Base-by-base conservation (phyloP, 192 early-diverging fungal genomes). In the Coemansia sp. region DNA sequence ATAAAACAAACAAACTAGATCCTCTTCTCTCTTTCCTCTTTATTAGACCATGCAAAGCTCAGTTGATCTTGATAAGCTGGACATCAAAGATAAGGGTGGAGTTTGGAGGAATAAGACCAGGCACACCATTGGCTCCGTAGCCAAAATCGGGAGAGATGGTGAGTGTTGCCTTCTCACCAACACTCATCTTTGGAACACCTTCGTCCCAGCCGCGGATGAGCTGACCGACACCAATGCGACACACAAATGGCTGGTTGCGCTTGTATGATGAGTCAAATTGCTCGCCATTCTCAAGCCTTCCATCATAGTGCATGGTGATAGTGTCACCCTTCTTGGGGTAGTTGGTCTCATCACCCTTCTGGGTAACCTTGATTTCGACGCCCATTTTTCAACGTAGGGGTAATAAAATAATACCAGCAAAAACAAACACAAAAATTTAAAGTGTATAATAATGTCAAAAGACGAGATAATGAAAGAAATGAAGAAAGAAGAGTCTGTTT, bases 101-200 rank as follows among this genome's bases (percentile, higher is more conserved):
- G 47, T 89, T 88, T 60, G 87, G 82, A 17, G 95, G 95, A 58
- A 97, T 97, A 40, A 88, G 80, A 22, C 86, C 86, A 14, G 87
- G 86, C 45, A 87, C 76, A 50, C 92, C 91, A 27, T 87, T 75
- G 40, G 84, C 85, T 57, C 94, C 93, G 60, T 97, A 94, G 37
- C 84, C 92, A 75, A 82, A 92, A 70, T 93, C 93, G 63, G 88
- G 78, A 42, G 90, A 86, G 69, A 95, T 95, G 57, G 81, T 84
- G 30, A 98, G 82, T 63, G 78, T 92, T 50, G 94, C 93, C 62
- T 84, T 82, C 84, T 97, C 87, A 65, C 94, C 94, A 29, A 96
- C 67, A 54, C 89, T 92, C 87, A 98, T 88, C 76, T 94, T 81
- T n/a, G 93, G 92, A 53, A 98, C 94, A 76, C 93, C 95, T 84